These are phyloP conservation scores for Sclerotinia trifoliorum DNA, from an alignment of 2,329 filamentous ascomycete species.

Conservation along the genomic window DNA sequence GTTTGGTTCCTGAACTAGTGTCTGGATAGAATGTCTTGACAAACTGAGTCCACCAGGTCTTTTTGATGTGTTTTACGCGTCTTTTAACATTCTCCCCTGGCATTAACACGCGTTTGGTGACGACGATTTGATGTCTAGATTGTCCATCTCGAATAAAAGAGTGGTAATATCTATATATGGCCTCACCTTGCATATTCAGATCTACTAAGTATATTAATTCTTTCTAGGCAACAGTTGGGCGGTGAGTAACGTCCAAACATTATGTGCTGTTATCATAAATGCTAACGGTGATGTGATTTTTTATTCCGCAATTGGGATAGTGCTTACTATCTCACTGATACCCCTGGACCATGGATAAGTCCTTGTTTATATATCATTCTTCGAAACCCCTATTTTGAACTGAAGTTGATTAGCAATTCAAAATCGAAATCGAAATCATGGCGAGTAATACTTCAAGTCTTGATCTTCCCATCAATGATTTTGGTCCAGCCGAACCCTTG, in stretches of 20 bases:
- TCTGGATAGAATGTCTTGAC: background rate
- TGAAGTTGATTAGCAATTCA: background rate
- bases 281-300: background rate
- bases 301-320: background rate
- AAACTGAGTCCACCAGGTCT: background rate
- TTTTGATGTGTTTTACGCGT: background rate
- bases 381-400: background rate
- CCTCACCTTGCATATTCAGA: background rate
- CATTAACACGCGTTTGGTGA: constrained; percentile 15
- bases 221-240: background rate
- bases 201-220: background rate
- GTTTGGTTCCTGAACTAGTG: background rate
- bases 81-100: background rate
- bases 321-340: background rate
- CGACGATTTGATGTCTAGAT: background rate
- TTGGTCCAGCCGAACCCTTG: constrained; percentile 27
- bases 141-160: background rate
- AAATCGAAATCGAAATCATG: constrained; percentile 8
- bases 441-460: constrained; percentile 13
- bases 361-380: constrained; percentile 7
- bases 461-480: constrained; percentile 18
- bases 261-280: background rate
- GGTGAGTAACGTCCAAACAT: too few species aligned
- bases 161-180: background rate
- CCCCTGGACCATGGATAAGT: background rate